Evolutionary conservation across 2,329 filamentous ascomycete species (phyloP).

Genomic region (Talaromyces marneffei): DNA sequence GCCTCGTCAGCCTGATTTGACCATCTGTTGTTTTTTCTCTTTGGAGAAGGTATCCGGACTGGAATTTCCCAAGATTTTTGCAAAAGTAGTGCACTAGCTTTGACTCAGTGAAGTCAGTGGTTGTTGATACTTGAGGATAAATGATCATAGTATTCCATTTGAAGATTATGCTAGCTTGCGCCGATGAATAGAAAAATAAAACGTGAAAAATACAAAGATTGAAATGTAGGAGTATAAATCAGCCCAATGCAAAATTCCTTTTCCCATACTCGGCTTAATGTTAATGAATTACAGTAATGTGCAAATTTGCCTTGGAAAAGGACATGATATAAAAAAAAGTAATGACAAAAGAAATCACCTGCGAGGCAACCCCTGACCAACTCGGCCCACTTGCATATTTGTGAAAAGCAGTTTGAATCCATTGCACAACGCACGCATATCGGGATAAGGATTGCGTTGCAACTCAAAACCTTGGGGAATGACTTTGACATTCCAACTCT

Average conservation of each 20-base stretch:
- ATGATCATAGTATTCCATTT: not conserved
- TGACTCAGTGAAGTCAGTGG: not conserved
- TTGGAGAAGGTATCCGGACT: no score
- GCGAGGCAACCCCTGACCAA: constrained; percentile 11
- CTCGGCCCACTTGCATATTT: constrained; percentile 48
- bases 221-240: not conserved
- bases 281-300: constrained; percentile 1
- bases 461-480: constrained; percentile 92
- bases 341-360: not conserved
- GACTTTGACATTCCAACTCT: constrained; percentile 79
- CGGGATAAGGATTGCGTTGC: constrained; percentile 80
- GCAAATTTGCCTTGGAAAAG: not conserved
- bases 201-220: not conserved
- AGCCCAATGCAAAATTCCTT: constrained; percentile 3
- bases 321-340: not conserved
- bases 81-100: no score
- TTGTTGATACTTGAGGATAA: not conserved
- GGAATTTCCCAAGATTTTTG: no score
- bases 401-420: constrained; percentile 85
- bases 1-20: no score
- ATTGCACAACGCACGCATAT: constrained; percentile 93
- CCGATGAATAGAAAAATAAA: not conserved
- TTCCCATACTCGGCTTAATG: constrained; percentile 1
- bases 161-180: not conserved
- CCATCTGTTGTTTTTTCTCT: no score